Conservation (phyloP, 2,329 filamentous ascomycete species). For the Diaporthe destruens region DNA sequence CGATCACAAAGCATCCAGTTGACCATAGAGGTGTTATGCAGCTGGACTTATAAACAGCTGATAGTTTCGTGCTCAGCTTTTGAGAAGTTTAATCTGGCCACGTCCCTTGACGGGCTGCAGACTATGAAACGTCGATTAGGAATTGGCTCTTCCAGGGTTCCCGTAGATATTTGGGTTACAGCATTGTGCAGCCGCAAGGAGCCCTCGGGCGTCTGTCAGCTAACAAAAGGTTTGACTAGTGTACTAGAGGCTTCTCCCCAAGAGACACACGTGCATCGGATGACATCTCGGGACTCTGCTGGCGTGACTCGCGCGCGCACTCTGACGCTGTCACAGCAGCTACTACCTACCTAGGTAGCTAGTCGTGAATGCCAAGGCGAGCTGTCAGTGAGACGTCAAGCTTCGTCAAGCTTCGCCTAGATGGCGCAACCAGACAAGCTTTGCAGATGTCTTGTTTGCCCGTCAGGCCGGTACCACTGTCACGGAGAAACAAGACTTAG, state of each 20-base stretch:
- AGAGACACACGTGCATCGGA: background rate
- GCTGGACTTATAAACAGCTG: background rate
- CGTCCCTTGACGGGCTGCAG: background rate
- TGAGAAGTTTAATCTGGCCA: background rate
- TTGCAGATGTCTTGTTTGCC: slow-evolving; percentile 20
- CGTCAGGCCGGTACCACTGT: background rate
- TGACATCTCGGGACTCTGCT: background rate
- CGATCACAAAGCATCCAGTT: background rate
- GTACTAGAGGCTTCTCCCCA: background rate
- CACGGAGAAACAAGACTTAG: no score
- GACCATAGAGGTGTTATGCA: background rate
- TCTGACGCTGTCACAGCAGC: background rate
- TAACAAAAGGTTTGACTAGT: background rate
- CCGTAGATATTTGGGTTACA: background rate
- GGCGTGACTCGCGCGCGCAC: background rate
- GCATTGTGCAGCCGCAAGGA: background rate
- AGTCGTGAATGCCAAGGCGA: slow-evolving; percentile 8
- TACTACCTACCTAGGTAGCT: no score
- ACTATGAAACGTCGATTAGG: background rate
- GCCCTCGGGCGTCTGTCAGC: background rate
- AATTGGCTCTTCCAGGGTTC: background rate
- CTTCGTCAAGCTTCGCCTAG: background rate
- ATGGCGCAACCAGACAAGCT: background rate
- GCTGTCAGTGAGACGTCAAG: slow-evolving; percentile 20
- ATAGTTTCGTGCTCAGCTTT: background rate